Percentiles rank a stretch among this genome's conserved stretches.
Evolutionary conservation across 805 yeast species (phyloP).

Genomic region (Metschnikowia hibisci): DNA sequence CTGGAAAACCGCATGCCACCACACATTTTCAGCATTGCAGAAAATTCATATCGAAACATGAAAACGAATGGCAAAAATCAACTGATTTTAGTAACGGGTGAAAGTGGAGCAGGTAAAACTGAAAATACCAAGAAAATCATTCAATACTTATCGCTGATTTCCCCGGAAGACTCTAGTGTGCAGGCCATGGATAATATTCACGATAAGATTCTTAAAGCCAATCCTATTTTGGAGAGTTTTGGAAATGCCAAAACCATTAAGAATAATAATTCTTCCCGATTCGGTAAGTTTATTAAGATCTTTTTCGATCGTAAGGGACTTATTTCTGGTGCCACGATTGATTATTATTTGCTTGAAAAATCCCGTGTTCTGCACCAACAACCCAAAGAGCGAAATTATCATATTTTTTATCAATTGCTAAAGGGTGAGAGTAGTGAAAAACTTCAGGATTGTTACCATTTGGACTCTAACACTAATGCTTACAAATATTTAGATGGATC

Average conservation of each 20-base stretch:
- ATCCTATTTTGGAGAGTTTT: slow-evolving; percentile 92
- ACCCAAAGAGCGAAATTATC: slow-evolving; percentile 81
- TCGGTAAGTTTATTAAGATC: slow-evolving; percentile 92
- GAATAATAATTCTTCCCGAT: slow-evolving; percentile 91
- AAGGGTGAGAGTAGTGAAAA: slow-evolving; percentile 54
- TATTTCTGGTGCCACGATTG: slow-evolving; percentile 86
- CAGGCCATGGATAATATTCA: slow-evolving; percentile 50
- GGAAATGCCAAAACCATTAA: slow-evolving; percentile 96
- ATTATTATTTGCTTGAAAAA: slow-evolving; percentile 91
- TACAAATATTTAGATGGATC: slow-evolving; percentile 60
- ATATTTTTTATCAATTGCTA: slow-evolving; percentile 83
- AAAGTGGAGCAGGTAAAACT: slow-evolving; percentile 98
- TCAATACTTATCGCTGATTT: slow-evolving; percentile 81
- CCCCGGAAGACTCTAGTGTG: slow-evolving; percentile 28
- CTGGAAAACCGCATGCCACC: slow-evolving; percentile 50
- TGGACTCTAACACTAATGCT: slow-evolving; percentile 26
- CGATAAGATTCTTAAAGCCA: slow-evolving; percentile 82
- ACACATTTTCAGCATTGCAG: slow-evolving; percentile 88
- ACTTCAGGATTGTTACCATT: slow-evolving; percentile 42
- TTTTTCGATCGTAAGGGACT: slow-evolving; percentile 62
- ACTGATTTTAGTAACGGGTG: slow-evolving; percentile 95
- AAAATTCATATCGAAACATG: slow-evolving; percentile 76
- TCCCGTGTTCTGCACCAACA: slow-evolving; percentile 84
- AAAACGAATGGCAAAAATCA: slow-evolving; percentile 70
- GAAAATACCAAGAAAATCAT: slow-evolving; percentile 94